phyloP scores from a whole-genome alignment of 2,329 filamentous ascomycete genomes.

The Zymoseptoria brevis region DNA sequence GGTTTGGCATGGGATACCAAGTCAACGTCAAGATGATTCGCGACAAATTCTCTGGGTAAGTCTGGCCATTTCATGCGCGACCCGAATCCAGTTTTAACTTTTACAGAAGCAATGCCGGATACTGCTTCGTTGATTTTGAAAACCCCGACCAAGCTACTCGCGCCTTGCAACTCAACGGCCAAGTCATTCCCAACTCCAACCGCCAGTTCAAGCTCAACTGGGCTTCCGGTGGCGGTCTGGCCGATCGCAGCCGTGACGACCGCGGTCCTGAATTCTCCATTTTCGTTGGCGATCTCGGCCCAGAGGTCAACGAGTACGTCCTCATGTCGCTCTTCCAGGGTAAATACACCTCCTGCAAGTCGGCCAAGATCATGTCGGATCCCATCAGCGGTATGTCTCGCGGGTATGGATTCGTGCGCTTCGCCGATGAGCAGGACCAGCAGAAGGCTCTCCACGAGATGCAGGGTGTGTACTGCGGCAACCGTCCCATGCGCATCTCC shows the following conservation, averaged over 20 bases:
- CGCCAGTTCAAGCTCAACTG: constrained; percentile 98
- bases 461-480: constrained; percentile 98
- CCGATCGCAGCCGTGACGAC: constrained; percentile 90
- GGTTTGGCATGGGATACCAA: constrained; percentile 84
- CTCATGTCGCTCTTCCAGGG: constrained; percentile 94
- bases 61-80: neutral
- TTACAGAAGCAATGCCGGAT: constrained; percentile 74
- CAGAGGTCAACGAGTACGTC: constrained; percentile 97
- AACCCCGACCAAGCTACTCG: constrained; percentile 79
- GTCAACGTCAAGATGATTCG: constrained; percentile 99
- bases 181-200: constrained; percentile 83
- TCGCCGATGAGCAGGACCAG: constrained; percentile 91
- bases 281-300: constrained; percentile 94
- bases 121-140: constrained; percentile 94
- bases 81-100: constrained; percentile 1
- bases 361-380: constrained; percentile 99
- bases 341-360: constrained; percentile 95
- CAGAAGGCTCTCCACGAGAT: constrained; percentile 94
- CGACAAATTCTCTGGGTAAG: constrained; percentile 95
- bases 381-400: constrained; percentile 96
- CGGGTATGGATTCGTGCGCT: constrained; percentile 95
- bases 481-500: constrained; percentile 96
- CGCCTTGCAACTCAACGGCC: constrained; percentile 83
- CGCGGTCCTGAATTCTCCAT: constrained; percentile 93
- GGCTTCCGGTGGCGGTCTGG: constrained; percentile 91